Evolutionary conservation across 805 yeast species (phyloP).

Genomic region (Ogataea chonburiensis): DNA sequence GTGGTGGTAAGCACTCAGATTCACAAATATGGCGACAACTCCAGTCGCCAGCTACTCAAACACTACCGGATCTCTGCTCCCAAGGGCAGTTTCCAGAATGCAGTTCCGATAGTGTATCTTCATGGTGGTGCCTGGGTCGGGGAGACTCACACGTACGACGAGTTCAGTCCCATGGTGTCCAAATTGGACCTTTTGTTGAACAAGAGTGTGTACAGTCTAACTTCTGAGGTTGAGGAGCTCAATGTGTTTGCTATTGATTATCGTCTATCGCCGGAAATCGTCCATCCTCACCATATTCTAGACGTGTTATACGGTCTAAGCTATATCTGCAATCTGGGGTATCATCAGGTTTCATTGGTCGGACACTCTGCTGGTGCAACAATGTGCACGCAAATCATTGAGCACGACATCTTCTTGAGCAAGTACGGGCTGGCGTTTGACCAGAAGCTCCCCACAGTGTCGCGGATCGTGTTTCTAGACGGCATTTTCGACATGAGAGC

Average conservation of each 20-base stretch:
- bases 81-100: neutral
- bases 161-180: conserved; percentile 41
- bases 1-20: conserved; percentile 8
- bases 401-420: conserved; percentile 19
- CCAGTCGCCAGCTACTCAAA: conserved; percentile 22
- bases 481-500: conserved; percentile 63
- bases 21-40: conserved; percentile 9
- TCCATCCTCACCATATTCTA: conserved; percentile 58
- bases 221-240: neutral
- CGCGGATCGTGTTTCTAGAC: conserved; percentile 48
- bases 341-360: conserved; percentile 36
- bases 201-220: conserved; percentile 1
- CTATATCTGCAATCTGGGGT: conserved; percentile 22
- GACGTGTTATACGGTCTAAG: conserved; percentile 52
- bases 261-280: conserved; percentile 59
- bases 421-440: conserved; percentile 8
- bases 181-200: conserved; percentile 21
- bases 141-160: conserved; percentile 56
- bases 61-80: conserved; percentile 14
- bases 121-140: conserved; percentile 95
- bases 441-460: conserved; percentile 21
- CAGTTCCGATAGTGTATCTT: conserved; percentile 45
- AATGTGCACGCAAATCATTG: conserved; percentile 52
- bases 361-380: conserved; percentile 89
- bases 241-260: conserved; percentile 53